Evolutionary conservation across 1,139 yeast species (phyloP).

Genomic region (Taphrina confusa): DNA sequence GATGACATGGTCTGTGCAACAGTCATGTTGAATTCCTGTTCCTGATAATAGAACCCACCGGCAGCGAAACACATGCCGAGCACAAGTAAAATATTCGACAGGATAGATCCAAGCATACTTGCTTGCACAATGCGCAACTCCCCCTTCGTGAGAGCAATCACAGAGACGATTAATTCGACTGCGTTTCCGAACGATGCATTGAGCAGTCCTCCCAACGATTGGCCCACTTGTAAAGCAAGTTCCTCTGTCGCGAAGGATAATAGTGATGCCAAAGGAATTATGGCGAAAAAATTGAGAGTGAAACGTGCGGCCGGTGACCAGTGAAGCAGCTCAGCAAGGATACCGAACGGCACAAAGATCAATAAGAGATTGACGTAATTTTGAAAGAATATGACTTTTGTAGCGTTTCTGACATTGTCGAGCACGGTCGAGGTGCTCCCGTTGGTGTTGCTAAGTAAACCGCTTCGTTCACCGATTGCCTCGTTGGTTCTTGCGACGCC

Average conservation of each 20-base stretch:
- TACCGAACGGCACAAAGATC: constrained; percentile 82
- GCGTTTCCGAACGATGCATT: constrained; percentile 98
- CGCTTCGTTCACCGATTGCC: constrained; percentile 22
- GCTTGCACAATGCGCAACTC: constrained; percentile 93
- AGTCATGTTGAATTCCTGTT: constrained; percentile 88
- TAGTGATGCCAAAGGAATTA: constrained; percentile 85
- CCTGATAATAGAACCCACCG: constrained; percentile 84
- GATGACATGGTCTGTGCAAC: constrained; percentile 98
- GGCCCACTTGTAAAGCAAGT: constrained; percentile 78
- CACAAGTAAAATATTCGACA: constrained; percentile 82
- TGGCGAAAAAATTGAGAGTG: constrained; percentile 79
- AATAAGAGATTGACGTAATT: constrained; percentile 78
- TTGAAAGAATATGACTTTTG: constrained; percentile 24
- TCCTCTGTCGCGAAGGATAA: constrained; percentile 80
- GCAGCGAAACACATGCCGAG: constrained; percentile 91
- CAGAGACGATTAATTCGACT: constrained; percentile 85
- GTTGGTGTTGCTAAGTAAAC: constrained; percentile 12
- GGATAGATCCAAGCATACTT: constrained; percentile 90
- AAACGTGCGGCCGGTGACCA: constrained; percentile 66
- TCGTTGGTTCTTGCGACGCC: constrained; percentile 21
- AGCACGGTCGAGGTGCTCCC: constrained; percentile 2
- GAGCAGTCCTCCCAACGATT: constrained; percentile 86
- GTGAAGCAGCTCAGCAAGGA: constrained; percentile 64
- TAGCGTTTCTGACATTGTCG: constrained; percentile 13
- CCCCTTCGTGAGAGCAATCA: constrained; percentile 81